phyloP scores from a whole-genome alignment of 371 early-diverging fungal genomes.

The Apophysomyces elegans region DNA sequence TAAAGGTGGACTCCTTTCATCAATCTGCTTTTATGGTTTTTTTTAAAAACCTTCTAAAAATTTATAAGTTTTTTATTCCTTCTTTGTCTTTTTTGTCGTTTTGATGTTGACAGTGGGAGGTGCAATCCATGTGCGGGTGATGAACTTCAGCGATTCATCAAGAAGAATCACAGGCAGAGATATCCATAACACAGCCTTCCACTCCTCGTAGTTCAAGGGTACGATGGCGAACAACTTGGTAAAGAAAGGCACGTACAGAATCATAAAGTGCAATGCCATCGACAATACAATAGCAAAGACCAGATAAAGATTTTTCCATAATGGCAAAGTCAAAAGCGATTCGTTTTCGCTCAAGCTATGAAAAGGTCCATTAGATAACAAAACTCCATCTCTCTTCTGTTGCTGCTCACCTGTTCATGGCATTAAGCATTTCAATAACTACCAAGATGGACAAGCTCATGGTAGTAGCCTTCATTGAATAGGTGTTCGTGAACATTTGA shows the following conservation, averaged over 20 bases:
- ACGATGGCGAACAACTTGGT: slow-evolving; percentile 84
- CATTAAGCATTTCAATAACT: slow-evolving; percentile 96
- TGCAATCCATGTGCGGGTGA: slow-evolving; percentile 70
- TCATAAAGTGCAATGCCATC: slow-evolving; percentile 93
- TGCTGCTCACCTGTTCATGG: slow-evolving; percentile 35
- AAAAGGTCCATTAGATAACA: background rate
- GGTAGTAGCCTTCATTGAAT: slow-evolving; percentile 91
- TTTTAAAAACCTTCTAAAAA: background rate
- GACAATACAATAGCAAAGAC: slow-evolving; percentile 83
- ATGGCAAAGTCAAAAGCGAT: slow-evolving; percentile 85
- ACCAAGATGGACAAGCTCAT: slow-evolving; percentile 95
- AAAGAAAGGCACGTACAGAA: slow-evolving; percentile 90
- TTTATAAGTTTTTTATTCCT: background rate
- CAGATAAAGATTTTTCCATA: slow-evolving; percentile 91
- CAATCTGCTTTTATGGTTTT: background rate
- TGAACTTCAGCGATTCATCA: slow-evolving; percentile 91
- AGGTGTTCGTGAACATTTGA: slow-evolving; percentile 79
- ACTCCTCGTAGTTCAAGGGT: slow-evolving; percentile 86
- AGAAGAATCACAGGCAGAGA: slow-evolving; percentile 90
- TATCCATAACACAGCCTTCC: slow-evolving; percentile 90
- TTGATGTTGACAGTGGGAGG: slow-evolving; percentile 38
- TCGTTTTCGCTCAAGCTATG: slow-evolving; percentile 88
- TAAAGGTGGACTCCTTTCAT: background rate
- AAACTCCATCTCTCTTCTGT: background rate
- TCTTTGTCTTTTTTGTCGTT: slow-evolving; percentile 14